Base-by-base conservation (phyloP, 2,329 filamentous ascomycete genomes). In the Colletotrichum camelliae region DNA sequence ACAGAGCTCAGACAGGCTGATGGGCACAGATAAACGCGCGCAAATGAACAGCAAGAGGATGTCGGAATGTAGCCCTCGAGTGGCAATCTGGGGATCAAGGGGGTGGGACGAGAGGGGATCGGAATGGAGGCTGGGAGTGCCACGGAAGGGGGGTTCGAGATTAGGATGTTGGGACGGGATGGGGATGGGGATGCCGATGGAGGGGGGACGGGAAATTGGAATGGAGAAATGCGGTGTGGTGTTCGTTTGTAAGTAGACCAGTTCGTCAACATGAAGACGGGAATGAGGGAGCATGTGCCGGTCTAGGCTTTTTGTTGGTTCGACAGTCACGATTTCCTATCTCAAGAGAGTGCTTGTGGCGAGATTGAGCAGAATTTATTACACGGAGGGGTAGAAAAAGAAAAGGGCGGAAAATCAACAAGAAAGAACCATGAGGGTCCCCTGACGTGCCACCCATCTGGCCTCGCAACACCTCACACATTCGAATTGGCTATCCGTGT, bases 351-450 rank as follows among this genome's bases (percentile, higher is more conserved):
- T 55, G 29, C 33, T 58, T 35, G 66, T 69, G 67, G 67, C 67
- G 57, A 61, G 67, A 52, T 69, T 58, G 27, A 60, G 68, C 48
- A 48, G 64, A 52, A 65, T 29, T 35, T 43, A 58, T 64, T 33
- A 35, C 27, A 67, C 52, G 24, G 33, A 66, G 68, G 60, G 57
- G 66, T 58, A 71, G 64, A 74, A 72, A 71, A 72, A 67, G 70
- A 27, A 61, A 75, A 48, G 43, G 18, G 65, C n/a, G 39, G 52
- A 57, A 72, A 70, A 76, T 52, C 29, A 66, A 72, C 21, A 66
- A 72, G 62, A 67, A 75, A 75, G 70, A 72, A 65, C 37, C 10
- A n/a, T 39, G 31, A 33, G 39, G 39, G 18, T 43, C 39, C 39
- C 39, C 39, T 43, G 39, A n/a, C 9, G 39, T 43, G 39, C 39